These are phyloP conservation scores for Dactylellina cionopaga DNA, from an alignment of 2,329 filamentous ascomycete genomes.

Conservation along the genomic window DNA sequence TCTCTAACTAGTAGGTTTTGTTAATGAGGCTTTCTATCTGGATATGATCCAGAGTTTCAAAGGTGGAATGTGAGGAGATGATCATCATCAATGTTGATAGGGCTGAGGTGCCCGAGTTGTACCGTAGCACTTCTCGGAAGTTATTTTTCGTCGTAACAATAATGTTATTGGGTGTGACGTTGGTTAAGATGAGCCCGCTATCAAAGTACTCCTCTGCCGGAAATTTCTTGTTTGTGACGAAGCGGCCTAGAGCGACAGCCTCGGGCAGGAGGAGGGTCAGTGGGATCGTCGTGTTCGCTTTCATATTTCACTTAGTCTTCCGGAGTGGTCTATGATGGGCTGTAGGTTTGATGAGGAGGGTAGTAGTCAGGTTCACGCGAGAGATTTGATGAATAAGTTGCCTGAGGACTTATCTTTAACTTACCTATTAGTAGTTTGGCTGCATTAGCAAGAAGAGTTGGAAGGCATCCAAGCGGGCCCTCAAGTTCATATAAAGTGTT, in stretches of 20 bases:
- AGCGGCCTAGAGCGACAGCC: not conserved
- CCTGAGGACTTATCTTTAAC: too few relatives aligned
- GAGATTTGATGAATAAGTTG: too few relatives aligned
- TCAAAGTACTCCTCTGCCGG: conserved; percentile 7
- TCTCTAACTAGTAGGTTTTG: not conserved
- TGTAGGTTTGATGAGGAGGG: too few relatives aligned
- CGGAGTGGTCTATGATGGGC: too few relatives aligned
- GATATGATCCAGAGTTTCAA: not conserved
- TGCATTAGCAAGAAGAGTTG: too few relatives aligned
- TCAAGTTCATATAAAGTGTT: too few relatives aligned
- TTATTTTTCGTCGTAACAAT: not conserved
- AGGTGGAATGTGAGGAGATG: not conserved
- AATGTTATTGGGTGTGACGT: not conserved
- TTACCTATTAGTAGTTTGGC: too few relatives aligned
- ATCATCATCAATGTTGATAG: not conserved
- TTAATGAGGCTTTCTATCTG: not conserved
- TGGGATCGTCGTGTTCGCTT: not conserved
- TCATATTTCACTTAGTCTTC: too few relatives aligned
- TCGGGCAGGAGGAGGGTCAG: not conserved
- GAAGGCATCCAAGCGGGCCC: too few relatives aligned
- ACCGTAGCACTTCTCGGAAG: not conserved
- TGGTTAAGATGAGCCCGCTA: not conserved
- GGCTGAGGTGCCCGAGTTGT: not conserved
- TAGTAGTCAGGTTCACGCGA: too few relatives aligned
- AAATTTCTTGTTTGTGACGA: conserved; percentile 3